Evolutionary conservation across 495 filamentous ascomycete genomes (phyloP).

Genomic region (Neurospora sp.): DNA sequence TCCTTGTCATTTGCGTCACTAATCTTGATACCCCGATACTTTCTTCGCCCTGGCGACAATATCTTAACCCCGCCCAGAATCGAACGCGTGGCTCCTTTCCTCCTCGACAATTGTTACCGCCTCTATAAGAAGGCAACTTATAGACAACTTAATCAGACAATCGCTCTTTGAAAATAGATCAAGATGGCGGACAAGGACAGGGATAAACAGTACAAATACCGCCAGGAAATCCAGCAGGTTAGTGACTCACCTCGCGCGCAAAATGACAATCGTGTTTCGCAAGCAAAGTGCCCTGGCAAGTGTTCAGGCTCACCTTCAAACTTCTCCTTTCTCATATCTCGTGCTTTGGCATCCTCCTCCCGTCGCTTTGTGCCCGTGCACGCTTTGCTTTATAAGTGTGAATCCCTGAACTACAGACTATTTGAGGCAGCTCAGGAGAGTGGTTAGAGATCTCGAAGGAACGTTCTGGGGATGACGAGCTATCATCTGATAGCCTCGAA

Average conservation of each 20-base stretch:
- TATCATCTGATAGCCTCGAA: not conserved
- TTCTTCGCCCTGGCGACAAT: not conserved
- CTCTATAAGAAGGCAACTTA: not conserved
- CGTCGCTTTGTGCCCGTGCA: not conserved
- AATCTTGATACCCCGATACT: not conserved
- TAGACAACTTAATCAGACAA: not conserved
- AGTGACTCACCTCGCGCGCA: conserved; percentile 14
- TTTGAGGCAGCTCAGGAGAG: not conserved
- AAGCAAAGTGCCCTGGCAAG: not conserved
- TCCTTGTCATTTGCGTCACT: not conserved
- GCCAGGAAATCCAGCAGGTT: conserved; percentile 92
- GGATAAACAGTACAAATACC: conserved; percentile 67
- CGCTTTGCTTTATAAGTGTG: not conserved
- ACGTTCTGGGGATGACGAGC: not conserved
- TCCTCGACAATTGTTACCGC: not conserved
- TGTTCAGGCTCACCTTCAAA: not conserved
- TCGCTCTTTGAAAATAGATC: not conserved
- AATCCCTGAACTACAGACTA: not conserved
- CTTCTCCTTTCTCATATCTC: not conserved
- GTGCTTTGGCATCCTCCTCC: not conserved
- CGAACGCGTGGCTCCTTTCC: not conserved
- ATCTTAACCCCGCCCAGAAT: not conserved
- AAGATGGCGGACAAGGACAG: conserved; percentile 51
- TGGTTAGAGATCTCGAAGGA: not conserved
- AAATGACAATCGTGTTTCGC: not conserved